Evolutionary conservation across 192 early-diverging fungal genomes (phyloP).

Genomic region (Lunasporangiospora selenospora): DNA sequence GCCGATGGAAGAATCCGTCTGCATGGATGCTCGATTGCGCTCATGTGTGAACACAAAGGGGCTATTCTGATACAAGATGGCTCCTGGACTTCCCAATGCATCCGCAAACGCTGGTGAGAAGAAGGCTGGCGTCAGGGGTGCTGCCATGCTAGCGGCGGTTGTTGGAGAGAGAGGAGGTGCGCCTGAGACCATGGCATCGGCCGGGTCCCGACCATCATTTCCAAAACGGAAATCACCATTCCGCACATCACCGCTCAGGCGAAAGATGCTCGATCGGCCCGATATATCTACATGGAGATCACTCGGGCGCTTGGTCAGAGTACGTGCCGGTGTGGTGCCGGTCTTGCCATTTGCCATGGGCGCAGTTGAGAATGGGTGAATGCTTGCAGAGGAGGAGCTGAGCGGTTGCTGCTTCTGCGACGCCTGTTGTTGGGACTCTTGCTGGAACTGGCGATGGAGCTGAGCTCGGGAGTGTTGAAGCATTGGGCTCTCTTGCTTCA

Average conservation of each 20-base stretch:
- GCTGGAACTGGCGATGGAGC: conserved; percentile 17
- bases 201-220: conserved; percentile 15
- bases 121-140: conserved; percentile 71
- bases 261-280: conserved; percentile 36
- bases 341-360: conserved; percentile 13
- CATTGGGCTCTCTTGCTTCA: conserved; percentile 16
- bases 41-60: conserved; percentile 47
- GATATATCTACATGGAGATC: conserved; percentile 46
- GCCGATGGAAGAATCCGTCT: conserved; percentile 41
- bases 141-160: conserved; percentile 8
- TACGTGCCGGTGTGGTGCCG: conserved; percentile 13
- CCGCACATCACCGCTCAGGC: conserved; percentile 33
- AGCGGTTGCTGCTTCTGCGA: conserved; percentile 12
- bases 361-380: conserved; percentile 27
- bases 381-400: background rate
- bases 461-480: conserved; percentile 16
- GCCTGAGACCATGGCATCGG: background rate
- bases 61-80: conserved; percentile 32
- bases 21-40: conserved; percentile 37
- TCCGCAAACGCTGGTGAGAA: conserved; percentile 76
- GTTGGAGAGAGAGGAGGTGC: conserved; percentile 37
- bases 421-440: conserved; percentile 28
- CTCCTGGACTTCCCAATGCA: conserved; percentile 52
- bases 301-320: conserved; percentile 37
- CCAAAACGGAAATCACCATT: conserved; percentile 43